phyloP scores from a whole-genome alignment of 2,329 filamentous ascomycete species.

The Fulvia fulva region DNA sequence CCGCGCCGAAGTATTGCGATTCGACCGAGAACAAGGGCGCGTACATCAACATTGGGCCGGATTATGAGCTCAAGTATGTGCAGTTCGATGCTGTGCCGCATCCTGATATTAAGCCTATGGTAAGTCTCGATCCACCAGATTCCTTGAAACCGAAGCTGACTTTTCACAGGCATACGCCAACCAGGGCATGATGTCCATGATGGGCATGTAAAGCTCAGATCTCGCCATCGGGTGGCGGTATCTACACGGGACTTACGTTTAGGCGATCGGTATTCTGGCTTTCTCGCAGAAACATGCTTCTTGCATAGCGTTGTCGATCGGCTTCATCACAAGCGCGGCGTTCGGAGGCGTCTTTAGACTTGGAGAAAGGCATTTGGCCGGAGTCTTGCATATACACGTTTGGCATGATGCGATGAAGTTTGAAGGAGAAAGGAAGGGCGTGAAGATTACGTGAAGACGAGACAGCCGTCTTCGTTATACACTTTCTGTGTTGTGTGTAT shows the following conservation, averaged over 20 bases:
- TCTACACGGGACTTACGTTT: background rate
- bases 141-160: background rate
- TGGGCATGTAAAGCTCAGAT: conserved; percentile 42
- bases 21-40: conserved; percentile 97
- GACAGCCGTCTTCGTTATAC: background rate
- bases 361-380: background rate
- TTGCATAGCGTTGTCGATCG: background rate
- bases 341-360: background rate
- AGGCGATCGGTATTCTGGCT: background rate
- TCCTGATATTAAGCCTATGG: conserved; percentile 91
- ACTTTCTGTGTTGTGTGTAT: background rate
- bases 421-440: background rate
- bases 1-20: conserved; percentile 94
- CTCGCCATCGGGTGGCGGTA: background rate
- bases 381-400: background rate
- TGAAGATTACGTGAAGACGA: background rate
- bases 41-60: conserved; percentile 92
- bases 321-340: background rate
- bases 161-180: conserved; percentile 73
- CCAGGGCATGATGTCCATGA: conserved; percentile 72
- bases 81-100: conserved; percentile 97
- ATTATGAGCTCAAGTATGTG: conserved; percentile 87
- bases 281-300: background rate
- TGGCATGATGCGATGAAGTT: background rate
- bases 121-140: conserved; percentile 34